These are phyloP conservation scores for Tricholoma hemisulphureum DNA, from an alignment of 768 basidiomycete species.

Conservation along the genomic window DNA sequence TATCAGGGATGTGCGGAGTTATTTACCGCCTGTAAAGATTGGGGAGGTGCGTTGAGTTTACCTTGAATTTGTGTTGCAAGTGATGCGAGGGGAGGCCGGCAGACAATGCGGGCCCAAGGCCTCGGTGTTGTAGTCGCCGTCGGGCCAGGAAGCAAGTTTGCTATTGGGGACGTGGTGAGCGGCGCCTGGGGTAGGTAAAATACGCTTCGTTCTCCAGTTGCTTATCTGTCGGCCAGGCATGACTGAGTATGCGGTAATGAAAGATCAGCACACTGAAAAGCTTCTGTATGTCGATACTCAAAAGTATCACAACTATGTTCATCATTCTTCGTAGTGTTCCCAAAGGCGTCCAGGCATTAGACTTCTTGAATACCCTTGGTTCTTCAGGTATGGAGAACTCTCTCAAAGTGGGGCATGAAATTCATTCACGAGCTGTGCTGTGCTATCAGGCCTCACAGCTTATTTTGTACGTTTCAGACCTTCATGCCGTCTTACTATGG, in stretches of 20 bases:
- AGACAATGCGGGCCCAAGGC: conserved; percentile 72
- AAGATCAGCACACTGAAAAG: conserved; percentile 50
- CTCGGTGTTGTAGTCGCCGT: conserved; percentile 64
- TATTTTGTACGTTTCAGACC: conserved; percentile 66
- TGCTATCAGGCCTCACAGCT: conserved; percentile 69
- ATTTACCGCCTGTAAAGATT: conserved; percentile 69
- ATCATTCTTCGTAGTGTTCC: conserved; percentile 42
- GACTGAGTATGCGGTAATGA: conserved; percentile 69
- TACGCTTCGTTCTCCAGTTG: background rate
- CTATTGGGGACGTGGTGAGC: conserved; percentile 67
- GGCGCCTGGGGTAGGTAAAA: conserved; percentile 54
- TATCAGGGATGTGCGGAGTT: conserved; percentile 69
- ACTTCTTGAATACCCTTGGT: conserved; percentile 82
- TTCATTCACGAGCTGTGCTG: background rate
- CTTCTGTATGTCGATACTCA: conserved; percentile 47
- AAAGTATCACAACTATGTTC: background rate
- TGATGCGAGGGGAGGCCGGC: background rate
- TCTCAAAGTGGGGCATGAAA: background rate
- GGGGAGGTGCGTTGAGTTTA: conserved; percentile 44
- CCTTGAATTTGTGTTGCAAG: conserved; percentile 1
- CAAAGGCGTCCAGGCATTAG: conserved; percentile 62
- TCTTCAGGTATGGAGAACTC: conserved; percentile 49
- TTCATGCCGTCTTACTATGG: background rate
- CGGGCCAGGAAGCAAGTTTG: conserved; percentile 53
- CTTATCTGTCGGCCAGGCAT: conserved; percentile 50